Evolutionary conservation across 148 eudicot genomes (phyloP).

Genomic region (Dysphania ambrosioides): DNA sequence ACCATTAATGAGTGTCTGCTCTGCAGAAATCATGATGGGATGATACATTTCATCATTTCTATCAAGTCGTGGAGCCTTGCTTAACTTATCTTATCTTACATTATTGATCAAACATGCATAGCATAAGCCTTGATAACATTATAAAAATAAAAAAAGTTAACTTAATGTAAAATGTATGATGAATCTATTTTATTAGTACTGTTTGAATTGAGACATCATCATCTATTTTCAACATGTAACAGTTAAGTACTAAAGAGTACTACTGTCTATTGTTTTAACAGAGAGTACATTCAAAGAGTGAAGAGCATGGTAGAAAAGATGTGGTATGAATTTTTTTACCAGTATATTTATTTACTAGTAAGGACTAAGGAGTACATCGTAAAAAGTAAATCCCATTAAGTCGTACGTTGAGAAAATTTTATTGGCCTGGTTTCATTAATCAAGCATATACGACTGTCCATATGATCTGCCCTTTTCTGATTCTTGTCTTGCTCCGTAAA

Average conservation of each 20-base stretch:
- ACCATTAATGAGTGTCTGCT: neutral
- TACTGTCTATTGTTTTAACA: neutral
- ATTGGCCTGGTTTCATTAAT: neutral
- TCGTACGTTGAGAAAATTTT: no score
- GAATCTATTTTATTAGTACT: neutral
- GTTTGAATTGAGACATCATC: constrained; percentile 1
- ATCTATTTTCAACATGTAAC: constrained; percentile 1
- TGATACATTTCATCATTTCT: neutral
- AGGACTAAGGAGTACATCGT: neutral
- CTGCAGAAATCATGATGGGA: neutral
- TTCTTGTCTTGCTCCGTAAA: neutral
- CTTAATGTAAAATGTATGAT: neutral
- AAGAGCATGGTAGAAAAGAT: neutral
- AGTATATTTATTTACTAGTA: no score
- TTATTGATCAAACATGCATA: neutral
- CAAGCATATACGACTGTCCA: neutral
- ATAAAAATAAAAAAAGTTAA: neutral
- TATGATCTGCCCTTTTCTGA: neutral
- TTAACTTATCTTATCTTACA: neutral
- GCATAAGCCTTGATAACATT: no score
- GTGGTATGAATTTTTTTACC: neutral
- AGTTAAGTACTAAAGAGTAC: neutral
- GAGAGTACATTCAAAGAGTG: neutral
- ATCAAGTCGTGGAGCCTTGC: neutral
- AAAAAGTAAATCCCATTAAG: constrained; percentile 1